phyloP scores from a whole-genome alignment of 805 yeast species.

The Saccharomycopsis amapae region DNA sequence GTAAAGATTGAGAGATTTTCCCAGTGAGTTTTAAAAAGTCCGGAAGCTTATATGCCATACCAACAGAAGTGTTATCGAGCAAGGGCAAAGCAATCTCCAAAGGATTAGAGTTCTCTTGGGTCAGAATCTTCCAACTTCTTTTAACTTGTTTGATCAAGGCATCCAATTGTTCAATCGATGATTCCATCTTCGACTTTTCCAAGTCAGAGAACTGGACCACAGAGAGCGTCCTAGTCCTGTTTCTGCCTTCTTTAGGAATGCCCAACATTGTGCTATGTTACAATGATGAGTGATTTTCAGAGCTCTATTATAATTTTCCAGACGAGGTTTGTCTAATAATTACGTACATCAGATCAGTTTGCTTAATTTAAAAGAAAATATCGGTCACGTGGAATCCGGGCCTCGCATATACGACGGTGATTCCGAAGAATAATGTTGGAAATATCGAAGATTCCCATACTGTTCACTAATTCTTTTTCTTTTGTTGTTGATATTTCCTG shows the following conservation, averaged over 20 bases:
- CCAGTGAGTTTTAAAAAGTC: constrained; percentile 60
- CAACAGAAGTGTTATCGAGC: constrained; percentile 85
- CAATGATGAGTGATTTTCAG: too few species aligned
- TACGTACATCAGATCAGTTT: too few species aligned
- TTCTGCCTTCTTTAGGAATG: constrained; percentile 1
- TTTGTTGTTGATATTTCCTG: too few species aligned
- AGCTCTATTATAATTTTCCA: background rate
- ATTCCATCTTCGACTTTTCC: constrained; percentile 20
- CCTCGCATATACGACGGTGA: too few species aligned
- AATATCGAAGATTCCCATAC: too few species aligned
- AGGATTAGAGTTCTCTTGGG: constrained; percentile 55
- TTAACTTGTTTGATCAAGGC: constrained; percentile 27
- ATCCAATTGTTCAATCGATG: constrained; percentile 17
- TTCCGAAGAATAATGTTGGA: too few species aligned
- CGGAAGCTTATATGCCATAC: constrained; percentile 64
- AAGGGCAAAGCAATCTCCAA: constrained; percentile 78
- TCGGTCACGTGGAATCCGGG: too few species aligned
- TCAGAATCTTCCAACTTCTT: constrained; percentile 43
- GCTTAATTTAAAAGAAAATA: too few species aligned
- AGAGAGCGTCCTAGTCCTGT: constrained; percentile 16
- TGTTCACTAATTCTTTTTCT: too few species aligned
- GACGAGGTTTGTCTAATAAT: too few species aligned
- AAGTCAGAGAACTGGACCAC: constrained; percentile 21
- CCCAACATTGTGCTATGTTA: constrained; percentile 15
- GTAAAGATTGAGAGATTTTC: constrained; percentile 49